These are phyloP conservation scores for Zygnema cylindricum DNA, from an alignment of 139 green algal genomes.

Conservation along the genomic window DNA sequence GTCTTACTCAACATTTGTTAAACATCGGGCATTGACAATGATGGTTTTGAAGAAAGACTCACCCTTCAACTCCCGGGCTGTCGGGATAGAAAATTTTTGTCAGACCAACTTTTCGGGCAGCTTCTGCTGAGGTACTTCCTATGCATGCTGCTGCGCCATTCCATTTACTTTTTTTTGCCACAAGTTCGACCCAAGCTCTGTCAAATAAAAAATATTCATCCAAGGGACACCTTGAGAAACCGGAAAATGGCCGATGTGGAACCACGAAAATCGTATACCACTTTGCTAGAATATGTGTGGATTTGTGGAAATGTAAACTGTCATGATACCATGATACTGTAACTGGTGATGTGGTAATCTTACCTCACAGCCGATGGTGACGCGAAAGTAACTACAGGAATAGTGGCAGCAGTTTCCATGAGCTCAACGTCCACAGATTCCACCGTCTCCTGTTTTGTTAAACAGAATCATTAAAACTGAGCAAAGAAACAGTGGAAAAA, in stretches of 20 bases:
- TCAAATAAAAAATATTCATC: too few relatives aligned
- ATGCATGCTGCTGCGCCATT: conserved; percentile 59
- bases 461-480: too few relatives aligned
- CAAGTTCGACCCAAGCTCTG: conserved; percentile 56
- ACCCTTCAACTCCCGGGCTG: conserved; percentile 57
- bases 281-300: neutral
- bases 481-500: too few relatives aligned
- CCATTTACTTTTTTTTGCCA: conserved; percentile 19
- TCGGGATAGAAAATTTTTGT: conserved; percentile 52
- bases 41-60: neutral
- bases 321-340: too few relatives aligned
- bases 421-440: neutral
- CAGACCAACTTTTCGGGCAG: conserved; percentile 42
- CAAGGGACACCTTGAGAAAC: neutral
- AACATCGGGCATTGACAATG: neutral
- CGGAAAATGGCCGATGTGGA: neutral
- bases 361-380: conserved; percentile 58
- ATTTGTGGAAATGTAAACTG: neutral
- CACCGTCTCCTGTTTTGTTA: conserved; percentile 35
- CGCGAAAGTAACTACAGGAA: conserved; percentile 51
- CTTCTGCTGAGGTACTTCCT: conserved; percentile 52
- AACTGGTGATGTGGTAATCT: too few relatives aligned
- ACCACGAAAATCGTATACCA: neutral
- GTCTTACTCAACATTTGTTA: neutral
- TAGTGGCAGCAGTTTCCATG: conserved; percentile 21